phyloP scores from a whole-genome alignment of 192 early-diverging fungal species.

The Rhizoclosmatium globosum region DNA sequence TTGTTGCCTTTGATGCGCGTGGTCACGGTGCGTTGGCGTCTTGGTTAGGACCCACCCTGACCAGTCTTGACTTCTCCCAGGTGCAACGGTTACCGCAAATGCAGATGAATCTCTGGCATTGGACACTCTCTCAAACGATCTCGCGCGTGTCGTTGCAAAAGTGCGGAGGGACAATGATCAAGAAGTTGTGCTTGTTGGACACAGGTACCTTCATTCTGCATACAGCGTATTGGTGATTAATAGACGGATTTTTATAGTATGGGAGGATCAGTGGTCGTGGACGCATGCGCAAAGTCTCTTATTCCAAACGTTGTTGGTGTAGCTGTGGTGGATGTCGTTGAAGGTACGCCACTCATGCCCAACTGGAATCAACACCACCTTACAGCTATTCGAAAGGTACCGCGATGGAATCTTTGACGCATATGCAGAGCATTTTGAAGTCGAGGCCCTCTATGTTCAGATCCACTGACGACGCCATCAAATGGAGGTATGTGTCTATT shows the following conservation, averaged over 20 bases:
- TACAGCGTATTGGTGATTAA: neutral
- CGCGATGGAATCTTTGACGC: conserved; percentile 34
- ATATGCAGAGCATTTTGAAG: conserved; percentile 26
- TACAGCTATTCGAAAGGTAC: too few relatives aligned
- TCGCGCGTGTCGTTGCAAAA: conserved; percentile 4
- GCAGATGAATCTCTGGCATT: conserved; percentile 11
- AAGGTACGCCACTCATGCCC: neutral
- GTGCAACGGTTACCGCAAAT: conserved; percentile 15
- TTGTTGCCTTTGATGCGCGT: conserved; percentile 30
- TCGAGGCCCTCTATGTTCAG: conserved; percentile 31
- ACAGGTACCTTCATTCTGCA: neutral
- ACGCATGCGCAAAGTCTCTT: neutral
- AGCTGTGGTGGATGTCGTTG: conserved; percentile 29
- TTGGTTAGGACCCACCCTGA: neutral
- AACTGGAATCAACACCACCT: neutral
- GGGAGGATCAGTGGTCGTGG: conserved; percentile 24
- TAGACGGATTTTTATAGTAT: neutral
- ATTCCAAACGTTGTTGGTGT: conserved; percentile 31
- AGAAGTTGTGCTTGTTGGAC: conserved; percentile 30
- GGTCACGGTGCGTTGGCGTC: conserved; percentile 16
- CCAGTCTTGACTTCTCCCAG: neutral
- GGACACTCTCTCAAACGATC: neutral
- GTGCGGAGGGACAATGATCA: conserved; percentile 15
- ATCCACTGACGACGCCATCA: conserved; percentile 41
- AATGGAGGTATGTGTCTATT: conserved; percentile 48